A percentile compares a stretch with the other conserved stretches of the same genome.
phyloP scores from a whole-genome alignment of 2,329 filamentous ascomycete species.

The Neoarthrinium moseri region DNA sequence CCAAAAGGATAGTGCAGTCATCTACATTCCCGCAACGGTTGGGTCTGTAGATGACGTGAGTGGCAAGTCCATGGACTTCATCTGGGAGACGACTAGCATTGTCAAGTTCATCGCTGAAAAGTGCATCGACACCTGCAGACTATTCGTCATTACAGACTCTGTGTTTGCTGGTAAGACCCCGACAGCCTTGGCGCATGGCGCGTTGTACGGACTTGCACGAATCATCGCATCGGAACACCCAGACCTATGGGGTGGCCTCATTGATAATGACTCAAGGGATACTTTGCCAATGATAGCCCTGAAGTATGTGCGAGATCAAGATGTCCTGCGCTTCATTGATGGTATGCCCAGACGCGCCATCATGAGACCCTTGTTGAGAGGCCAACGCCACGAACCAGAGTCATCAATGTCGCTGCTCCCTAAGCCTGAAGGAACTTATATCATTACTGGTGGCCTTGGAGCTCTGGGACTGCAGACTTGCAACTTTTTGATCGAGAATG shows the following conservation, averaged over 20 bases:
- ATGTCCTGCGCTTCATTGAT: constrained; percentile 37
- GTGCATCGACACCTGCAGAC: not conserved
- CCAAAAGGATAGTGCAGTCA: constrained; percentile 11
- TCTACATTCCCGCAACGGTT: constrained; percentile 16
- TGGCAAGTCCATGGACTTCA: constrained; percentile 10
- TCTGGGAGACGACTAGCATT: constrained; percentile 9
- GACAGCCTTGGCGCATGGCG: constrained; percentile 31
- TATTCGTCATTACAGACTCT: constrained; percentile 27
- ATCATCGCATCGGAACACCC: constrained; percentile 37
- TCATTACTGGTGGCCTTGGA: constrained; percentile 38
- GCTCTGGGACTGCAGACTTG: constrained; percentile 36
- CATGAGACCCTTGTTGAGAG: constrained; percentile 2
- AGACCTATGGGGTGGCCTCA: constrained; percentile 33
- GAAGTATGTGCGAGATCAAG: constrained; percentile 34
- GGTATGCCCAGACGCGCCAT: constrained; percentile 30
- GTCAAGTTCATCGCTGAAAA: constrained; percentile 7
- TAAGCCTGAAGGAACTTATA: constrained; percentile 36
- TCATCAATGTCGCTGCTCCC: constrained; percentile 16
- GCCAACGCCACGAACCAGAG: not conserved
- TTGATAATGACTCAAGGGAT: constrained; percentile 24
- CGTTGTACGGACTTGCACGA: constrained; percentile 33
- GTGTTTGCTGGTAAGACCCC: constrained; percentile 21
- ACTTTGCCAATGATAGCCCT: constrained; percentile 32
- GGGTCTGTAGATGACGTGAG: constrained; percentile 10
- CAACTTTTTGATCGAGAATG: constrained; percentile 35